Conservation (phyloP, 192 early-diverging fungal species). For the Spizellomyces punctatus region DNA sequence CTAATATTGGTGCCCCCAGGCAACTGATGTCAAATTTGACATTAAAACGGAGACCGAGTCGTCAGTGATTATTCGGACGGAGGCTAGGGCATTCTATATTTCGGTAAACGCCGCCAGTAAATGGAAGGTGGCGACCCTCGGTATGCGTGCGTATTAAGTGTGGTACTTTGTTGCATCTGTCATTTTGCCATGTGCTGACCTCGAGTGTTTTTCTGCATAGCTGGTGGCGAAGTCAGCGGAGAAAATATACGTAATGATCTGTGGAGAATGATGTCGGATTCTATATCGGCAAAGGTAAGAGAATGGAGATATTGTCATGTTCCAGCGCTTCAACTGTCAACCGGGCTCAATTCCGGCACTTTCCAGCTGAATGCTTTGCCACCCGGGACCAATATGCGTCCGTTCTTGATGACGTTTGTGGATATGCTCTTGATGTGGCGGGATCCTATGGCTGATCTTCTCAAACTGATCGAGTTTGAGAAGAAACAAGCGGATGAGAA, state of each 20-base stretch:
- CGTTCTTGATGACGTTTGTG: conserved; percentile 22
- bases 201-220: background rate
- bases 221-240: background rate
- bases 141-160: background rate
- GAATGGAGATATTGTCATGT: background rate
- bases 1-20: background rate
- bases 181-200: background rate
- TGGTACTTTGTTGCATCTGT: background rate
- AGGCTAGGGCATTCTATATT: background rate
- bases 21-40: background rate
- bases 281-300: background rate
- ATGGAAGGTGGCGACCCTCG: conserved; percentile 10
- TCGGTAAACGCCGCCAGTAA: conserved; percentile 12
- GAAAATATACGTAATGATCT: conserved; percentile 2
- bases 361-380: conserved; percentile 19
- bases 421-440: conserved; percentile 12
- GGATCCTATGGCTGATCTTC: background rate
- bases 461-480: background rate
- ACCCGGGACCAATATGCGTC: conserved; percentile 22
- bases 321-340: background rate
- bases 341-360: background rate
- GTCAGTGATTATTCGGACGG: conserved; percentile 8
- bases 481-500: conserved; percentile 3
- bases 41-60: background rate
- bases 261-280: background rate